Evolutionary conservation across 2,329 filamentous ascomycete species (phyloP).

Genomic region (Exophiala xenobiotica): DNA sequence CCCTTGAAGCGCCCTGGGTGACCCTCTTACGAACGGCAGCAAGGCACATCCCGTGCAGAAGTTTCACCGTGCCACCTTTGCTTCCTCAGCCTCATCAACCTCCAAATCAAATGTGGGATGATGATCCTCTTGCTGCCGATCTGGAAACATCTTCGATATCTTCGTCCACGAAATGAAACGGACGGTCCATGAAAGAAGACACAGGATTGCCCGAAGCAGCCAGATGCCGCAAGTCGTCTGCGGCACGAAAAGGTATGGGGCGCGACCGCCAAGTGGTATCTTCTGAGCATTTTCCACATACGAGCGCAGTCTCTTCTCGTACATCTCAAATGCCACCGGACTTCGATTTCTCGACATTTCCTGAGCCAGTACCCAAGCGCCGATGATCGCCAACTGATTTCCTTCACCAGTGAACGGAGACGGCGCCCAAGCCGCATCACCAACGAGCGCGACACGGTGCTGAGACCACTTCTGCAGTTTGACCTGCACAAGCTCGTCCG

Average conservation of each 20-base stretch:
- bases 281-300: constrained; percentile 23
- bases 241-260: constrained; percentile 23
- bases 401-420: constrained; percentile 17
- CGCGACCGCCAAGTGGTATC: constrained; percentile 16
- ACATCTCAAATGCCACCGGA: constrained; percentile 14
- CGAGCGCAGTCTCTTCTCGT: constrained; percentile 15
- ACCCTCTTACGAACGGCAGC: too few relatives aligned
- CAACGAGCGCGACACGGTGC: constrained; percentile 24
- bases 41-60: too few relatives aligned
- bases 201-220: constrained; percentile 16
- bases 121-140: constrained; percentile 9
- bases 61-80: constrained; percentile 13
- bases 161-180: constrained; percentile 1
- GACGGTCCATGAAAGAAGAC: constrained; percentile 14
- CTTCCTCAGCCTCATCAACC: constrained; percentile 19
- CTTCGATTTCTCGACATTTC: constrained; percentile 10
- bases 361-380: constrained; percentile 17
- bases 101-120: constrained; percentile 26
- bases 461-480: constrained; percentile 28
- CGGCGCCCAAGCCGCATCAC: constrained; percentile 27
- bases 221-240: constrained; percentile 26
- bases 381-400: constrained; percentile 19
- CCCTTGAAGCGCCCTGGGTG: too few relatives aligned
- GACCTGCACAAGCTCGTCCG: constrained; percentile 26
- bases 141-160: constrained; percentile 4